Evolutionary conservation across 129 eudicot species (phyloP).

Genomic region (Oenanthe sinensis): DNA sequence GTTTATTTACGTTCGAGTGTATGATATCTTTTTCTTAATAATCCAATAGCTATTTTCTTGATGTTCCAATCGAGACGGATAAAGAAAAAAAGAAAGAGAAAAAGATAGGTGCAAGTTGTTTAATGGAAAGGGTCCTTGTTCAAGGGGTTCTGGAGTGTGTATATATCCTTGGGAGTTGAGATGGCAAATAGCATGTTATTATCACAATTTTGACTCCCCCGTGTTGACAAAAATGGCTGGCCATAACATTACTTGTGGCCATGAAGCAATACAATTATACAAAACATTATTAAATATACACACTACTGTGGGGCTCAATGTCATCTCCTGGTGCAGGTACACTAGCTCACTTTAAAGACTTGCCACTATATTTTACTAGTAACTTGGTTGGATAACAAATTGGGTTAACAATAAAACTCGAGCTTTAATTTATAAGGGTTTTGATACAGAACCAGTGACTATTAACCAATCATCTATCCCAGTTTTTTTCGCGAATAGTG

Average conservation of each 20-base stretch:
- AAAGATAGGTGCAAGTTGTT: neutral
- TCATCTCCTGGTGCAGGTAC: neutral
- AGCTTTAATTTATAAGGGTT: no score
- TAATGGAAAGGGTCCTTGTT: neutral
- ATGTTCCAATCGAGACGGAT: neutral
- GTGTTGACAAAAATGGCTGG: slow-evolving; percentile 3
- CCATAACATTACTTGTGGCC: neutral
- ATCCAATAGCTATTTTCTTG: neutral
- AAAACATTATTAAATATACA: neutral
- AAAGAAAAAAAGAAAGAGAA: neutral
- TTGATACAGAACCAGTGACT: no score
- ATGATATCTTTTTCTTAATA: neutral
- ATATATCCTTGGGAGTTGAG: neutral
- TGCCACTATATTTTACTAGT: no score
- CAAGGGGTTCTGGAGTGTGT: neutral
- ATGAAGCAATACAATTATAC: neutral
- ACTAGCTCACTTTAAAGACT: neutral
- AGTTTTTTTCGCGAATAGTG: no score
- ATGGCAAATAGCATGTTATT: neutral
- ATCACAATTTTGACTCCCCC: slow-evolving; percentile 3
- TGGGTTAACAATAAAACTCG: no score
- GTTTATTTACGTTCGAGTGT: neutral
- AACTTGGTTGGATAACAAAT: no score
- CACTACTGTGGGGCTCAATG: neutral
- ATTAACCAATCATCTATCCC: no score